A percentile compares a stretch with the other conserved stretches of the same genome.
Evolutionary conservation across 129 eudicot species (phyloP).

Genomic region (Centaurea solstitialis): DNA sequence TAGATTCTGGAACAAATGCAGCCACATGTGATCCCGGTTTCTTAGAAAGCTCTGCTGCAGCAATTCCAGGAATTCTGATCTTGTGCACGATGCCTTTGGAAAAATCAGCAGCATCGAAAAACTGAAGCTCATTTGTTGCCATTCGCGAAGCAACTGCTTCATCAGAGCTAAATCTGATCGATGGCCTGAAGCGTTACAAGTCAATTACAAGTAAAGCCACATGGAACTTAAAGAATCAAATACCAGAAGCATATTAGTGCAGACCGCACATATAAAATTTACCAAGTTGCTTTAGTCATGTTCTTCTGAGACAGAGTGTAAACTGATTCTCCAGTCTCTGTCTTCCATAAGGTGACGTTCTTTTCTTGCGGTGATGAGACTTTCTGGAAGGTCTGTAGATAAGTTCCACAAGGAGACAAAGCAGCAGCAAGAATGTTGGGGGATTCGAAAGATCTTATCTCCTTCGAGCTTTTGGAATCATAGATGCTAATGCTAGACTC

Average conservation of each 20-base stretch:
- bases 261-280: slow-evolving; percentile 10
- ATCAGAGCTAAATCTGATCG: slow-evolving; percentile 66
- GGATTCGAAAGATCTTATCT: slow-evolving; percentile 51
- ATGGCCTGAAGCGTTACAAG: slow-evolving; percentile 58
- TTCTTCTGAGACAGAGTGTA: slow-evolving; percentile 71
- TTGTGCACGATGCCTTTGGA: slow-evolving; percentile 76
- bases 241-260: neutral
- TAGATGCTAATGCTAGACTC: slow-evolving; percentile 60
- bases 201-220: slow-evolving; percentile 1
- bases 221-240: neutral
- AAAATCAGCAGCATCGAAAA: slow-evolving; percentile 72
- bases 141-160: slow-evolving; percentile 82
- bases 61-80: slow-evolving; percentile 73
- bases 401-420: slow-evolving; percentile 85
- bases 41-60: slow-evolving; percentile 76
- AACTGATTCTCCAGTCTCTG: slow-evolving; percentile 67
- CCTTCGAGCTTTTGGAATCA: slow-evolving; percentile 62
- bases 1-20: slow-evolving; percentile 90
- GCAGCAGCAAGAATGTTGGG: slow-evolving; percentile 68
- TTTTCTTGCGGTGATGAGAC: slow-evolving; percentile 67
- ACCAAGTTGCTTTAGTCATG: slow-evolving; percentile 86
- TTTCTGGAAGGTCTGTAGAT: slow-evolving; percentile 88
- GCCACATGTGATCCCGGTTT: slow-evolving; percentile 82
- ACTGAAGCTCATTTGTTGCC: slow-evolving; percentile 89
- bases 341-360: slow-evolving; percentile 69